Evolutionary conservation across 202 grass and related monocot species (phyloP).

Genomic region (Schoenoplectus triqueter): DNA sequence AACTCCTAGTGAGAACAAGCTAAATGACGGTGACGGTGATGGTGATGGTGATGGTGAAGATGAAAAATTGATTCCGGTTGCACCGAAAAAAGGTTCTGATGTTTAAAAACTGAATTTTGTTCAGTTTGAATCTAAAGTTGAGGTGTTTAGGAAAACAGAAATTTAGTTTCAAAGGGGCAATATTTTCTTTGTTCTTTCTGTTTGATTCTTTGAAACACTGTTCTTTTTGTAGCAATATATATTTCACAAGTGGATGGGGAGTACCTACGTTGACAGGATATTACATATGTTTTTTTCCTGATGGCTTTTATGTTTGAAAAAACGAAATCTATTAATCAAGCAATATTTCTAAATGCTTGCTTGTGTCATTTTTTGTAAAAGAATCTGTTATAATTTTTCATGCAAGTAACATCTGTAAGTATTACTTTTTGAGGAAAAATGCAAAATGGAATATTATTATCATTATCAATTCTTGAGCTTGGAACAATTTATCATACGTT

Average conservation of each 20-base stretch:
- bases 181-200: neutral
- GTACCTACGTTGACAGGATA: constrained; percentile 16
- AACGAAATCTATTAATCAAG: neutral
- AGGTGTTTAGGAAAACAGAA: constrained; percentile 18
- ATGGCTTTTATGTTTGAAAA: neutral
- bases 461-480: neutral
- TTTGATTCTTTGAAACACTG: constrained; percentile 15
- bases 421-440: neutral
- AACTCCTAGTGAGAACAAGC: constrained; percentile 4
- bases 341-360: neutral
- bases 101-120: constrained; percentile 27
- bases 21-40: constrained; percentile 23
- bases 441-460: neutral
- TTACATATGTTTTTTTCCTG: neutral
- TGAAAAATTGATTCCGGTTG: constrained; percentile 25
- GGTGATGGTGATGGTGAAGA: neutral
- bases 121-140: constrained; percentile 1
- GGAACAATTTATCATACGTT: neutral
- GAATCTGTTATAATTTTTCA: neutral
- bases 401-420: neutral
- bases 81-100: constrained; percentile 10
- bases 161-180: neutral
- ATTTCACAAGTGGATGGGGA: neutral
- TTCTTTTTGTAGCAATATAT: constrained; percentile 6
- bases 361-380: neutral